Evolutionary conservation across 805 yeast species (phyloP).

Genomic region (Millerozyma acaciae): DNA sequence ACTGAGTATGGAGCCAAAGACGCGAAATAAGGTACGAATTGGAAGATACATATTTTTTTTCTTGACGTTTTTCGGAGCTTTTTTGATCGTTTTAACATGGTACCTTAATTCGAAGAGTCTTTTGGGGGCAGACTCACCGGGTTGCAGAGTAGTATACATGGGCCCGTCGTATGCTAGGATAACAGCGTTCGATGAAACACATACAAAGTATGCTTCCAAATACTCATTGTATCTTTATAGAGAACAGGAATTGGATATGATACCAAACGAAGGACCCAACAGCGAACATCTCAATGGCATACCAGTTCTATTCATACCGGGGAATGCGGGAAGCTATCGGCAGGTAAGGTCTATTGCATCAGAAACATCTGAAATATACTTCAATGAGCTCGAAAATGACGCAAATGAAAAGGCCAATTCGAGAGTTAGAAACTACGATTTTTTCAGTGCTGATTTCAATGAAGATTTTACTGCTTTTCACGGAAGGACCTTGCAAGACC

Average conservation of each 20-base stretch:
- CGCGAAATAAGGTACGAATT: conserved; percentile 8
- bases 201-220: conserved; percentile 69
- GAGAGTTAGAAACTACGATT: conserved; percentile 57
- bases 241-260: conserved; percentile 67
- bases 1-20: conserved; percentile 8
- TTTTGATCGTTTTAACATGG: conserved; percentile 12
- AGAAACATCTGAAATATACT: conserved; percentile 57
- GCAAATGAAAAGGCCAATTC: conserved; percentile 23
- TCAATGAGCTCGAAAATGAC: conserved; percentile 24
- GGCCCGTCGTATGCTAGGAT: conserved; percentile 78
- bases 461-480: conserved; percentile 96
- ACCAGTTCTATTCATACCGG: conserved; percentile 93
- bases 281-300: conserved; percentile 53
- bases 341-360: conserved; percentile 94
- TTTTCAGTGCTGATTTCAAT: conserved; percentile 89
- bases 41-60: conserved; percentile 9
- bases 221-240: conserved; percentile 83
- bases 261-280: conserved; percentile 41
- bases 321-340: conserved; percentile 91
- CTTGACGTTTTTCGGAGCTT: conserved; percentile 14
- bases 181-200: conserved; percentile 64
- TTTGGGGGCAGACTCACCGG: conserved; percentile 30
- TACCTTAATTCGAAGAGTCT: conserved; percentile 13
- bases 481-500: conserved; percentile 89
- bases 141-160: conserved; percentile 74